These are phyloP conservation scores for Mercurialis annua DNA, from an alignment of 345 rosid genomes.

Conservation along the genomic window DNA sequence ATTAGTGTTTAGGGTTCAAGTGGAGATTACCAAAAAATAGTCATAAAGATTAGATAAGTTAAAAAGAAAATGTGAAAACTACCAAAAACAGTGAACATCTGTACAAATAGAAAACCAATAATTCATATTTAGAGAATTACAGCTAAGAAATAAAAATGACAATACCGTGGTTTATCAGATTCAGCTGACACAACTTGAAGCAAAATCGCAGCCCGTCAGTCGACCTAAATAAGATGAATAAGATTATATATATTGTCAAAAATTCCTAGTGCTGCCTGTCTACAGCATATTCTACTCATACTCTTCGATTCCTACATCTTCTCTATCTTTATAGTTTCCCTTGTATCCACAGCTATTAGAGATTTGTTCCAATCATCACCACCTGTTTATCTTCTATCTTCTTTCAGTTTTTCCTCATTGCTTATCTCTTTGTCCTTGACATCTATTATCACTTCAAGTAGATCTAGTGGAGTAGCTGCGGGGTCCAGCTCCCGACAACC, in stretches of 20 bases:
- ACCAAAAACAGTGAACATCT: neutral
- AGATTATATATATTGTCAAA: constrained; percentile 7
- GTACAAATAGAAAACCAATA: neutral
- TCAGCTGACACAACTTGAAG: neutral
- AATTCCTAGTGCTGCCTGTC: constrained; percentile 15
- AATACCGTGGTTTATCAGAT: neutral
- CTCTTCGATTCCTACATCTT: constrained; percentile 4
- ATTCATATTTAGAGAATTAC: neutral
- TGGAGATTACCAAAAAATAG: neutral
- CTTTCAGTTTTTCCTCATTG: constrained; percentile 12
- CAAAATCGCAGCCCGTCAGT: neutral
- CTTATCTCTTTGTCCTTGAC: constrained; percentile 36
- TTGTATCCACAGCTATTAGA: neutral
- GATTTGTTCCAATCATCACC: neutral
- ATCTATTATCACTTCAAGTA: constrained; percentile 32
- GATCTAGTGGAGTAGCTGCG: constrained; percentile 24
- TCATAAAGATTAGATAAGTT: neutral
- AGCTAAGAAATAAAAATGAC: neutral
- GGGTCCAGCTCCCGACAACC: constrained; percentile 33
- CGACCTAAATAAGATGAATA: neutral
- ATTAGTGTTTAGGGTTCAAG: neutral
- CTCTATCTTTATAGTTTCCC: neutral
- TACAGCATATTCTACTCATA: constrained; percentile 15
- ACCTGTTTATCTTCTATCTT: constrained; percentile 11
- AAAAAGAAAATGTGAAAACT: neutral